These are phyloP conservation scores for Tolypocladium guangdongense DNA, from an alignment of 2,329 filamentous ascomycete species.

Conservation along the genomic window DNA sequence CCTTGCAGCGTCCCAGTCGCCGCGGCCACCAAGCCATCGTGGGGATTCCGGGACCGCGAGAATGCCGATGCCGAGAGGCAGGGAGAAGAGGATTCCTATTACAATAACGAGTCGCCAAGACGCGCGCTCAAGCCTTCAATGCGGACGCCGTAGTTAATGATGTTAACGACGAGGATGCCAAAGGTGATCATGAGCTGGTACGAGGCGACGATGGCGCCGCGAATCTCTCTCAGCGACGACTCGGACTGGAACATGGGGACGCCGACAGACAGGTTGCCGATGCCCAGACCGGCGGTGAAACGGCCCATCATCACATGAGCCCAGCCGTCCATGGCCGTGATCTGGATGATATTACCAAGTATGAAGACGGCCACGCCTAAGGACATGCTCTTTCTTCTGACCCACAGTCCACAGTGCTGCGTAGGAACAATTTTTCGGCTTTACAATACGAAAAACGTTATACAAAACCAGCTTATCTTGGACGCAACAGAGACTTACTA, in stretches of 20 bases:
- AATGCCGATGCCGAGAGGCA: conserved; percentile 42
- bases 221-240: conserved; percentile 49
- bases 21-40: conserved; percentile 40
- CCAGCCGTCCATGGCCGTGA: conserved; percentile 47
- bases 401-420: conserved; percentile 44
- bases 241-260: conserved; percentile 60
- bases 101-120: conserved; percentile 56
- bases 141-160: conserved; percentile 42
- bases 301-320: conserved; percentile 56
- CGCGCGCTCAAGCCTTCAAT: conserved; percentile 26
- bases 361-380: conserved; percentile 46
- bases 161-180: conserved; percentile 49
- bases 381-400: conserved; percentile 43
- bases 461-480: neutral
- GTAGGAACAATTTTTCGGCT: conserved; percentile 1
- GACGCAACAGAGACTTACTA: conserved; percentile 18
- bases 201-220: conserved; percentile 53
- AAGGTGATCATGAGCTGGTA: conserved; percentile 67
- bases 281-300: conserved; percentile 55
- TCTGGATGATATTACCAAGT: conserved; percentile 55
- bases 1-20: conserved; percentile 35
- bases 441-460: neutral
- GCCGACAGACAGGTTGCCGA: conserved; percentile 54
- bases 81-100: conserved; percentile 39
- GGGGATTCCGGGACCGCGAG: conserved; percentile 45